phyloP scores from a whole-genome alignment of 169 alveolate species.

The Eimeria mitis region DNA sequence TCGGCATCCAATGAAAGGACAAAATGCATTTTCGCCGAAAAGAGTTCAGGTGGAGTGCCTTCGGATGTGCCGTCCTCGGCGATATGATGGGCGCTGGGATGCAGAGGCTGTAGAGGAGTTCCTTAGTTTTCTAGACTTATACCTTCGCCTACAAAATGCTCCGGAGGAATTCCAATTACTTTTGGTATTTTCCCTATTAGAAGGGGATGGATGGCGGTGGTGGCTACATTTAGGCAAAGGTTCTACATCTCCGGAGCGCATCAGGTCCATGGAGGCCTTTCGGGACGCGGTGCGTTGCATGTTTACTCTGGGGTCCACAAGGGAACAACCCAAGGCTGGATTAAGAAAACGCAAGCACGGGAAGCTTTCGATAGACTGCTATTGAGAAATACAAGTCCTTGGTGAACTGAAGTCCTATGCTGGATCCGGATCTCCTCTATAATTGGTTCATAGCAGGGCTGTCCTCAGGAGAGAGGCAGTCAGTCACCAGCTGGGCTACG shows the following conservation, averaged over 20 bases:
- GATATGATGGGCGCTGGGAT: too few species aligned
- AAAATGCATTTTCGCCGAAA: too few species aligned
- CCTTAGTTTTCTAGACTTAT: too few species aligned
- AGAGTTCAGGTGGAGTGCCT: too few species aligned
- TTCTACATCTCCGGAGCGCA: not conserved
- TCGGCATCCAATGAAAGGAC: too few species aligned
- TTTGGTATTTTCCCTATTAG: not conserved
- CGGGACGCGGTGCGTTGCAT: not conserved
- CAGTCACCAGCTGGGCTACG: not conserved
- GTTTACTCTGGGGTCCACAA: not conserved
- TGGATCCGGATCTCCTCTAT: too few species aligned
- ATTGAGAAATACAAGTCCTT: too few species aligned
- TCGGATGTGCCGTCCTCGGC: too few species aligned
- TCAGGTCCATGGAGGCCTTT: not conserved
- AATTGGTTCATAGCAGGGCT: not conserved
- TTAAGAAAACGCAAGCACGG: not conserved
- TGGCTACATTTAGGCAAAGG: not conserved
- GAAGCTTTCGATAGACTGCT: not conserved
- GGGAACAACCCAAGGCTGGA: not conserved
- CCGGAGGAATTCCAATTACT: too few species aligned
- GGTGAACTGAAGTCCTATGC: too few species aligned
- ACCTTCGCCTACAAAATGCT: too few species aligned
- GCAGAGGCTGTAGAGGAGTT: too few species aligned
- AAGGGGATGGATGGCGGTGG: not conserved
- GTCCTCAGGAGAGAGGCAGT: not conserved